Conservation (phyloP, 1,284 basidiomycete genomes). For the Takashimella tepidaria region DNA sequence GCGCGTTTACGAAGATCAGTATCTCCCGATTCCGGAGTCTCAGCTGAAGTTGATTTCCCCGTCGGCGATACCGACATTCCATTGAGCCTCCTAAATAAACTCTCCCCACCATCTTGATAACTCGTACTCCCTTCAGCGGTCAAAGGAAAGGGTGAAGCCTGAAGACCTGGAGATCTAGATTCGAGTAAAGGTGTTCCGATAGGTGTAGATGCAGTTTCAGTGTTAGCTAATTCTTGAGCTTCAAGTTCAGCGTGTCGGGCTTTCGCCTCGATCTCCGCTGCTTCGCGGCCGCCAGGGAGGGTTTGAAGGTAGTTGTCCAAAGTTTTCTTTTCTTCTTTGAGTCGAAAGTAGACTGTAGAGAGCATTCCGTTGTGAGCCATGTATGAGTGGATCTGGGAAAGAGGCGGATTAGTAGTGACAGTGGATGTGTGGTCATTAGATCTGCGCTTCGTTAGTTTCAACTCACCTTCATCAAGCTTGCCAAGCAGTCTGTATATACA, state of each 20-base stretch:
- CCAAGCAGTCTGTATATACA: constrained; percentile 35
- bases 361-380: constrained; percentile 83
- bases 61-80: constrained; percentile 6
- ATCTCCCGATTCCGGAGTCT: neutral
- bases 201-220: constrained; percentile 30
- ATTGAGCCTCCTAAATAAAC: constrained; percentile 9
- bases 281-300: constrained; percentile 36
- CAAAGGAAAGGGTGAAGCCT: constrained; percentile 1
- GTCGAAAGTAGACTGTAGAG: constrained; percentile 51
- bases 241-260: constrained; percentile 26
- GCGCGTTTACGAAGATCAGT: neutral
- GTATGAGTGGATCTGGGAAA: constrained; percentile 80
- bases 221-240: constrained; percentile 32
- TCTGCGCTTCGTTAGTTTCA: neutral
- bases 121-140: constrained; percentile 5
- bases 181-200: constrained; percentile 43
- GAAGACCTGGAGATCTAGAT: constrained; percentile 51
- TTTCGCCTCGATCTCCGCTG: constrained; percentile 34
- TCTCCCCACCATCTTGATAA: neutral
- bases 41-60: neutral
- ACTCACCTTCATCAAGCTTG: constrained; percentile 46
- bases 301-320: constrained; percentile 31
- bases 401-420: constrained; percentile 7
- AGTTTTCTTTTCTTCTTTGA: constrained; percentile 33
- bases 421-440: neutral